Base-by-base conservation (phyloP, 192 early-diverging fungal species). In the Podochytrium sp. region DNA sequence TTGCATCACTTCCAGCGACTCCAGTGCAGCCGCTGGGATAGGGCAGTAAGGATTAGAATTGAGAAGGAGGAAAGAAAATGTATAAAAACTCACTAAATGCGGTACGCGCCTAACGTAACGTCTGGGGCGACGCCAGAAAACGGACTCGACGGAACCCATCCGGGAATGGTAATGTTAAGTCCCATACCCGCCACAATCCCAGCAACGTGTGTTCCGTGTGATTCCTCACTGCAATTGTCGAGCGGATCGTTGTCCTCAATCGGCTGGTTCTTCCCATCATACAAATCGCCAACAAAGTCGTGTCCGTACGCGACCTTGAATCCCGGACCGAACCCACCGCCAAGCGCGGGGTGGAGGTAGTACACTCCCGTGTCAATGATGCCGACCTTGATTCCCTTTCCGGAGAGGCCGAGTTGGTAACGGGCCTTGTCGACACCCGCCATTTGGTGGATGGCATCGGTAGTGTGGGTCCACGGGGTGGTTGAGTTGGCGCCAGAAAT, bases 101-200 rank as follows among this genome's bases (percentile, higher is more conserved):
- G 84, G 85, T 92, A 98, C 4, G 85, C 86, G 7, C 91, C 91
- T 34, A 96, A 76, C 2, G 83, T 92, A 33, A 89, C 94, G 53
- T 86, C 85, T 0, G 96, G 96, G 18, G 93, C 95, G 25, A 95
- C 92, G 49, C 96, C 96, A 32, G 72, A 43, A 51, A 76, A 84
- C 39, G 63, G 55, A 55, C 20, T 23, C 20, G 23, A 27, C 30
- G 52, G 52, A 55, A 55, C 30, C n/a, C 51, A 67, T 23, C 33
- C 74, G 25, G 27, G 53, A 20, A 20, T 5, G 40, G 18, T 35
- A 33, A 59, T 75, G 74, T 55, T 69, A 16, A 34, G 52, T 14
- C 80, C 79, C 51, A 81, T 61, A 39, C 53, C 84, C 0, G 59
- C 84, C 59, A 85, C 74, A 71, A 81, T 85, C 40, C 84, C 84